These are phyloP conservation scores for Nannochloropsis gaditana DNA, from an alignment of 108 stramenopile genomes.

Conservation along the genomic window DNA sequence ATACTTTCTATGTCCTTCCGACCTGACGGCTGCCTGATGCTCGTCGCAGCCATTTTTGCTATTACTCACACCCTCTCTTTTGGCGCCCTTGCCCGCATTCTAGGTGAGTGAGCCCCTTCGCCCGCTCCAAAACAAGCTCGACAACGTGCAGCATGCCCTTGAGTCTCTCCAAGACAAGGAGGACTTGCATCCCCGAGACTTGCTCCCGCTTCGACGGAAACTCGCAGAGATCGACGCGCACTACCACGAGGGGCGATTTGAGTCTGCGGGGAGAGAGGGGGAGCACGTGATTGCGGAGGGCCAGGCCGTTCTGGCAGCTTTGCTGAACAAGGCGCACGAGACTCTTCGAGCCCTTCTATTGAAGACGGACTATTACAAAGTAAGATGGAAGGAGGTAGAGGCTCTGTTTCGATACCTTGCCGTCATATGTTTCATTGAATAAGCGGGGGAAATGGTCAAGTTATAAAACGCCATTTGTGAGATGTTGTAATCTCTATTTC, in stretches of 20 bases:
- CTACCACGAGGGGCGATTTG: not conserved
- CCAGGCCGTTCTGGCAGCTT: not conserved
- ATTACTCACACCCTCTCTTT: not conserved
- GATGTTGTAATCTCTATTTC: not conserved
- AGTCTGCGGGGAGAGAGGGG: not conserved
- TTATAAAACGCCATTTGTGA: no score
- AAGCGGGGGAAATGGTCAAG: no score
- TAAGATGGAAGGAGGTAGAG: not conserved
- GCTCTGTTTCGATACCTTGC: no score
- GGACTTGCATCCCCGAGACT: slow-evolving; percentile 9
- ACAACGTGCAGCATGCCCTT: not conserved
- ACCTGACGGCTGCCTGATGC: not conserved
- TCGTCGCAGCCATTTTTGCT: not conserved
- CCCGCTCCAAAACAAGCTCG: not conserved
- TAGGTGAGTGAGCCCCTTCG: not conserved
- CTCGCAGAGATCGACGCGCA: not conserved
- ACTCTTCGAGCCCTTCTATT: not conserved
- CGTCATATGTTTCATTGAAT: no score
- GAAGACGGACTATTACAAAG: slow-evolving; percentile 5
- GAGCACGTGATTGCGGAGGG: not conserved
- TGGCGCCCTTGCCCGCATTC: not conserved
- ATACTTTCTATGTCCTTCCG: not conserved
- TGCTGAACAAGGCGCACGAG: not conserved
- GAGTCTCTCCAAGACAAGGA: not conserved
- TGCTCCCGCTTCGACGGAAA: slow-evolving; percentile 12